A percentile compares a stretch with the other conserved stretches of the same genome.
Conservation (phyloP, 2,329 filamentous ascomycete genomes). For the Aureobasidium subglaciale region DNA sequence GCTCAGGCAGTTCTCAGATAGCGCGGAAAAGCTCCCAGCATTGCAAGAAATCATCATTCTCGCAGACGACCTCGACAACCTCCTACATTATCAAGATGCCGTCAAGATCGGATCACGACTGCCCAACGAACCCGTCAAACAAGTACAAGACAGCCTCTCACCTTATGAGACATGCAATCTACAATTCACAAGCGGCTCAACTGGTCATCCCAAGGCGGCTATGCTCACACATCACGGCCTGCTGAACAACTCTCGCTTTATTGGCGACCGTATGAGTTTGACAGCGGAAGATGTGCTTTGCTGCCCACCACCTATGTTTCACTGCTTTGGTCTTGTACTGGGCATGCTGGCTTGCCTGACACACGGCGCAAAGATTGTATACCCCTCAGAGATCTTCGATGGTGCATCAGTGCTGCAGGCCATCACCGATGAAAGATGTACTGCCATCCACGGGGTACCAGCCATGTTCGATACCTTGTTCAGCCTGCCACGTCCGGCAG, state of each 20-base stretch:
- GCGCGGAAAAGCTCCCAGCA: conserved; percentile 17
- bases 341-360: conserved; percentile 66
- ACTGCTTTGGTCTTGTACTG: conserved; percentile 76
- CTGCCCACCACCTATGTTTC: conserved; percentile 77
- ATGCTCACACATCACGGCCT: conserved; percentile 52
- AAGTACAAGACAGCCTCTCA: conserved; percentile 49
- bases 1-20: conserved; percentile 32
- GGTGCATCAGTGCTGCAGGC: conserved; percentile 58
- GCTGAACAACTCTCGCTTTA: conserved; percentile 25
- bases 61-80: conserved; percentile 19
- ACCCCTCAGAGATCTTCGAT: conserved; percentile 69
- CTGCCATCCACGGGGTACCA: conserved; percentile 72
- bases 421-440: conserved; percentile 48
- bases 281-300: conserved; percentile 62
- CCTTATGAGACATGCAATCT: conserved; percentile 65
- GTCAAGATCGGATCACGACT: conserved; percentile 41
- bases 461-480: conserved; percentile 72
- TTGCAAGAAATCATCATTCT: conserved; percentile 24
- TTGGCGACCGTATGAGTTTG: conserved; percentile 65
- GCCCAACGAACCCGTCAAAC: conserved; percentile 45
- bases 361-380: conserved; percentile 69
- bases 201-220: conserved; percentile 64
- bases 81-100: conserved; percentile 22
- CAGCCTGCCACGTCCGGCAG: conserved; percentile 38
- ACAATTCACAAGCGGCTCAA: conserved; percentile 70